Conservation (phyloP, 371 early-diverging fungal species). For the Apophysomyces trapeziformis region DNA sequence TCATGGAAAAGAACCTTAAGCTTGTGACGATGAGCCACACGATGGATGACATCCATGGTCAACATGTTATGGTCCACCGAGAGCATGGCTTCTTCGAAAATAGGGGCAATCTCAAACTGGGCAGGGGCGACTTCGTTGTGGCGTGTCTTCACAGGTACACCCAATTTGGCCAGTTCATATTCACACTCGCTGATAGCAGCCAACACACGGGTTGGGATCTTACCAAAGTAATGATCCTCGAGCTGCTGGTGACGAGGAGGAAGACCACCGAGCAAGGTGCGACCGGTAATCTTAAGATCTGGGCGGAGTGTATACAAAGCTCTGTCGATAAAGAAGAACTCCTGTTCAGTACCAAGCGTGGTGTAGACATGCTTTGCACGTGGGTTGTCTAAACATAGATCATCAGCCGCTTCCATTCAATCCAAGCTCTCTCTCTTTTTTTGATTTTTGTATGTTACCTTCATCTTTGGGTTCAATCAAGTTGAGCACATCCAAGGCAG, state of each 20-base stretch:
- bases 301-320: conserved; percentile 89
- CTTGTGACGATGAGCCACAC: conserved; percentile 96
- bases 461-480: conserved; percentile 68
- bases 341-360: conserved; percentile 97
- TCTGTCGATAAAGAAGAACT: conserved; percentile 97
- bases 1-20: conserved; percentile 97
- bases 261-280: conserved; percentile 91
- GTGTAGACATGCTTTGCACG: conserved; percentile 82
- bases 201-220: conserved; percentile 92
- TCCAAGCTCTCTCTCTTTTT: too few species aligned
- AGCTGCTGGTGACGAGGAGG: conserved; percentile 98
- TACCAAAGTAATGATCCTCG: conserved; percentile 99
- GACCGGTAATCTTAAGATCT: conserved; percentile 95
- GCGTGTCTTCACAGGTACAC: conserved; percentile 98
- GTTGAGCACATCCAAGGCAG: conserved; percentile 78
- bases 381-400: conserved; percentile 22
- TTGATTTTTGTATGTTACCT: conserved; percentile 28
- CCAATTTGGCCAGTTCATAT: conserved; percentile 90
- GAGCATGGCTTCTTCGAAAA: conserved; percentile 94
- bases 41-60: conserved; percentile 96
- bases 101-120: conserved; percentile 98
- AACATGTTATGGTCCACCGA: conserved; percentile 99
- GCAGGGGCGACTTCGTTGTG: conserved; percentile 99
- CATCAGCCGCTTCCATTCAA: background rate
- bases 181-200: conserved; percentile 92